Evolutionary conservation across 148 eudicot genomes (phyloP).

Genomic region (Talinum fruticosum): DNA sequence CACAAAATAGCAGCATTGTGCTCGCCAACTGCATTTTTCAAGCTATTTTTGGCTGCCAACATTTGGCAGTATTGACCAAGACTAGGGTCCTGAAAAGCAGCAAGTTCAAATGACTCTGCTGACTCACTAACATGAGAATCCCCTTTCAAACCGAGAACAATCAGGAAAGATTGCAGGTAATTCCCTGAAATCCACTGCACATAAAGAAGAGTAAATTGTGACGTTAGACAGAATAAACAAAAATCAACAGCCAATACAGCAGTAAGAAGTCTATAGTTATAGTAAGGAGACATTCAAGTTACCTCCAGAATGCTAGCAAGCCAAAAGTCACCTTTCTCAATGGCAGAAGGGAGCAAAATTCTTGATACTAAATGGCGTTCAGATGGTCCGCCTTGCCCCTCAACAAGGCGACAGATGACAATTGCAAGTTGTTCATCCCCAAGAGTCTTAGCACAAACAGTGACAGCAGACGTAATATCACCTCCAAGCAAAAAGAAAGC

Average conservation of each 20-base stretch:
- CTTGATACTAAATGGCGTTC: slow-evolving; percentile 68
- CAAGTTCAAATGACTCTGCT: slow-evolving; percentile 33
- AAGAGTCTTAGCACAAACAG: slow-evolving; percentile 89
- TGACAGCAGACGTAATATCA: slow-evolving; percentile 77
- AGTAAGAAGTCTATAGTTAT: neutral
- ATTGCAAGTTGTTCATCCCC: slow-evolving; percentile 98
- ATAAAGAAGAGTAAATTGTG: slow-evolving; percentile 12
- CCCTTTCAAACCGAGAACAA: slow-evolving; percentile 52
- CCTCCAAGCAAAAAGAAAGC: slow-evolving; percentile 99
- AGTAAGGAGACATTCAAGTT: slow-evolving; percentile 16
- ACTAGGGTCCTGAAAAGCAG: slow-evolving; percentile 71
- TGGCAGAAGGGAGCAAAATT: slow-evolving; percentile 81
- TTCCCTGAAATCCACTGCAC: slow-evolving; percentile 84
- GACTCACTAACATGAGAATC: slow-evolving; percentile 33
- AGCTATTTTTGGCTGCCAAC: slow-evolving; percentile 61
- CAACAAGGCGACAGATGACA: slow-evolving; percentile 89
- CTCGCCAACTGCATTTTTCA: slow-evolving; percentile 92
- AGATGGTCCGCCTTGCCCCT: slow-evolving; percentile 71
- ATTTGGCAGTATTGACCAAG: slow-evolving; percentile 83
- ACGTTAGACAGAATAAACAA: slow-evolving; percentile 9
- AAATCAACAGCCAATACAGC: neutral
- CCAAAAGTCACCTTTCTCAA: slow-evolving; percentile 80
- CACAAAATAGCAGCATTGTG: slow-evolving; percentile 52
- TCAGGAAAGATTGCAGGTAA: slow-evolving; percentile 53
- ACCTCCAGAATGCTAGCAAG: slow-evolving; percentile 85